Base-by-base conservation (phyloP, 2,329 filamentous ascomycete genomes). In the Magnaporthiopsis incrustans region DNA sequence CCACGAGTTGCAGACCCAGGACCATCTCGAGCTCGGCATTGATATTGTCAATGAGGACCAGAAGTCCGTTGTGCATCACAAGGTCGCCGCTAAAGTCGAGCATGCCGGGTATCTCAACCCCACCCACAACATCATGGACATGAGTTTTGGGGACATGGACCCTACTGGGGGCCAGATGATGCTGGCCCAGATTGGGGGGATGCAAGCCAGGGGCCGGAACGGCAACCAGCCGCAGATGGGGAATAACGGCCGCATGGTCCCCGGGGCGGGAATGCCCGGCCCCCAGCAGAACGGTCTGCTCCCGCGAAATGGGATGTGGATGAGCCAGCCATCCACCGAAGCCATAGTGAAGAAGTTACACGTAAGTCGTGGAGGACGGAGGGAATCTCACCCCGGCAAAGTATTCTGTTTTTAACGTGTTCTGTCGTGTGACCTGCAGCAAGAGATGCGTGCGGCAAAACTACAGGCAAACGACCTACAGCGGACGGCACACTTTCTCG, bases 21-120 rank as follows among this genome's bases (percentile, higher is more conserved):
- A 99, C 73, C 91, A 95, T 67, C 80, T 99, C 63, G 95, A 99
- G 73, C 83, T 99, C 50, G 95, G 95, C 64, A 99, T 99, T 71
- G 95, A 99, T 73, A 99, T 99, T 72, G 94, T 99, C 62, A 97
- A 92, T 76, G 95, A 99, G 75, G 95, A 99, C 74, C 94, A 98
- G 75, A 98, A 97, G 78, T 97, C 93, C 0, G 92, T 99, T 33
- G 93, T 99, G 18, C 95, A 99, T 73, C 95, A 98, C 79, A 99
- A 99, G 74, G 95, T 99, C 60, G 93, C 94, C 26, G 93, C 95
- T 64, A 96, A 96, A 74, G 92, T 99, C 64, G 95, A 99, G 75
- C 92, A 97, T 77, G 92, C 95, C 56, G 95, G 95, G 8, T 89
- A 94, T 68, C 85, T 93, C 67, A 88, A 84, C 59, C 84, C 88